Percentiles rank a stretch among this genome's conserved stretches.
Conservation (phyloP, 768 basidiomycete species). For the Lentinula sp. region DNA sequence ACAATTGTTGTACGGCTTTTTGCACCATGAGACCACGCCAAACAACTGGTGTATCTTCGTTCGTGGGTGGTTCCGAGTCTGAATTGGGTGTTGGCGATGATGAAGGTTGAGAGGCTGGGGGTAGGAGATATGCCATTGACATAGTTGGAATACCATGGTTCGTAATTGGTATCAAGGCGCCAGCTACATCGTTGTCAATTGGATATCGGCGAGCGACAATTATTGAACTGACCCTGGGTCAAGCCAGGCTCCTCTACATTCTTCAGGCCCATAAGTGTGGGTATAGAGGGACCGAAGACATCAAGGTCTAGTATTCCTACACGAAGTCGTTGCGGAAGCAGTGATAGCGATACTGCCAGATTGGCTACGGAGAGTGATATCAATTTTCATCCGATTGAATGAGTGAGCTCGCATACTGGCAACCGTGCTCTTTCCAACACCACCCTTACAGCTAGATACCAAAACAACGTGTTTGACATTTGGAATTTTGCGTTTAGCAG, state of each 20-base stretch:
- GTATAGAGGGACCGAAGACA: constrained; percentile 92
- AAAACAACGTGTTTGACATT: constrained; percentile 78
- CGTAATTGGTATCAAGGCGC: constrained; percentile 72
- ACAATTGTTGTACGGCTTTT: constrained; percentile 92
- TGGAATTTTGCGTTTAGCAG: constrained; percentile 51
- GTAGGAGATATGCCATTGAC: constrained; percentile 96
- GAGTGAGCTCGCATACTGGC: constrained; percentile 50
- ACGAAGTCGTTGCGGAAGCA: constrained; percentile 32
- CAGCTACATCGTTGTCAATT: constrained; percentile 35
- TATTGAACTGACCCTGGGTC: constrained; percentile 47
- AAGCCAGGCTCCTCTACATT: constrained; percentile 71
- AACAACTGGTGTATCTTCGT: constrained; percentile 74
- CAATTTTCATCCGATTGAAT: not conserved
- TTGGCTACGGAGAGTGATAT: constrained; percentile 47
- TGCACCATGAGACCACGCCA: constrained; percentile 99
- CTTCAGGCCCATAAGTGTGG: constrained; percentile 88
- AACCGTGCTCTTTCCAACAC: constrained; percentile 92
- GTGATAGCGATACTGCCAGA: constrained; percentile 66
- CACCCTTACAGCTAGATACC: constrained; percentile 92
- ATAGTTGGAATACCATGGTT: constrained; percentile 92
- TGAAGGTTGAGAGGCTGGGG: constrained; percentile 26
- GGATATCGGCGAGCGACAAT: not conserved
- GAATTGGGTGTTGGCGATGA: not conserved
- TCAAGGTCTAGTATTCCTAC: constrained; percentile 93
- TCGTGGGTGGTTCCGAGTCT: constrained; percentile 32